Evolutionary conservation across 2,329 filamentous ascomycete genomes (phyloP).

Genomic region (Raffaelea albimanens): DNA sequence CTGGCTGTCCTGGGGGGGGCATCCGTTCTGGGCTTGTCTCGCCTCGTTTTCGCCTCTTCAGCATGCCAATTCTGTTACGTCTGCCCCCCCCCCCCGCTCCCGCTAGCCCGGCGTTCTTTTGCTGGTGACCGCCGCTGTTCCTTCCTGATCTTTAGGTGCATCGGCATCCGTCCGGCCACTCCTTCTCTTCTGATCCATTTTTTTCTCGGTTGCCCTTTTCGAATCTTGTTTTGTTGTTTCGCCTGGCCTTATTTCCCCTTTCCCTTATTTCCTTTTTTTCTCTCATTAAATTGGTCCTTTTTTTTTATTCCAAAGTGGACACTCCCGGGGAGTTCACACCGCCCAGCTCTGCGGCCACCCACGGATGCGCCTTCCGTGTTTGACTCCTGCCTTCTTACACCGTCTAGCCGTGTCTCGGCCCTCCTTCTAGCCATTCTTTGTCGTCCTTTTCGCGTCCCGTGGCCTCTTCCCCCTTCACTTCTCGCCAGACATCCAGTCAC

Average conservation of each 20-base stretch:
- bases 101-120: constrained; percentile 2
- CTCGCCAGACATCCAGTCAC: too few species aligned
- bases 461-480: too few species aligned
- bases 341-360: too few species aligned
- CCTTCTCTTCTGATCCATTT: neutral
- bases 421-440: too few species aligned
- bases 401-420: too few species aligned
- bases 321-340: too few species aligned
- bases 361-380: too few species aligned
- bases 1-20: neutral
- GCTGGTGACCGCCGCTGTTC: neutral
- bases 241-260: neutral
- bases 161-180: neutral
- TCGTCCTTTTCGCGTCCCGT: too few species aligned
- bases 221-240: neutral
- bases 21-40: neutral
- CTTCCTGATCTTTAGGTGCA: neutral
- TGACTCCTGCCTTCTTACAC: too few species aligned
- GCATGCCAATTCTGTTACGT: constrained; percentile 3
- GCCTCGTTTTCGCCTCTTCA: too few species aligned
- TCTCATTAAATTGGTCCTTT: too few species aligned
- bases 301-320: too few species aligned
- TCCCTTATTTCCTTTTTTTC: neutral
- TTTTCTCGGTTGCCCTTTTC: neutral
- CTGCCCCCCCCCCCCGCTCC: constrained; percentile 1